A percentile compares a stretch with the other conserved stretches of the same genome.
Evolutionary conservation across 2,329 filamentous ascomycete species (phyloP).

Genomic region (Zymoseptoria crescenta): DNA sequence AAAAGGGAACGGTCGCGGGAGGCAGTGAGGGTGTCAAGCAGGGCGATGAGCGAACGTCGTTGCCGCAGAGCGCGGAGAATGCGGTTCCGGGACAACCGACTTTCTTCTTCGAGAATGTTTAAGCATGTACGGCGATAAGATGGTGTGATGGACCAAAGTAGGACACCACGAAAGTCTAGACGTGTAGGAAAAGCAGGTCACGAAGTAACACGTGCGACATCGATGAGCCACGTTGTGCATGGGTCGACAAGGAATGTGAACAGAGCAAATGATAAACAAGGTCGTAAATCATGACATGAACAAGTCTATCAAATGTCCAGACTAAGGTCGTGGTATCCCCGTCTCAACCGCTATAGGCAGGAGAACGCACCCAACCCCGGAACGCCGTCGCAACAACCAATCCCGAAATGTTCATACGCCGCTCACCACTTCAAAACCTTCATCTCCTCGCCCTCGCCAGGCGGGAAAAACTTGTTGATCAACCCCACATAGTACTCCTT

Average conservation of each 20-base stretch:
- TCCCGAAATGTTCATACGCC: not conserved
- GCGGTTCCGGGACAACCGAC: constrained; percentile 76
- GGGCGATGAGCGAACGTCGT: constrained; percentile 50
- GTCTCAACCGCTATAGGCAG: constrained; percentile 2
- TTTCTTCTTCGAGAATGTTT: constrained; percentile 73
- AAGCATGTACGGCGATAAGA: not conserved
- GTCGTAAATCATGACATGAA: not conserved
- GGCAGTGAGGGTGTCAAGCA: constrained; percentile 43
- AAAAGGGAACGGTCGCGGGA: constrained; percentile 51
- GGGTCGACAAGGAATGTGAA: not conserved
- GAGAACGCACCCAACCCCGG: not conserved
- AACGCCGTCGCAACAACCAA: not conserved
- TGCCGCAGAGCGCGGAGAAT: constrained; percentile 57
- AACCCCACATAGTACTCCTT: constrained; percentile 71
- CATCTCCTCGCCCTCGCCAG: constrained; percentile 26
- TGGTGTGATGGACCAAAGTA: not conserved
- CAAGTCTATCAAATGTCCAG: not conserved
- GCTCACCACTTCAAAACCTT: constrained; percentile 60
- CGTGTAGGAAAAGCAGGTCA: not conserved
- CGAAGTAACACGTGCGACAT: not conserved
- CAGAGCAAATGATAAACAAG: not conserved
- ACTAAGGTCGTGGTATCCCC: not conserved
- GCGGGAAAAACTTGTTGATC: constrained; percentile 57
- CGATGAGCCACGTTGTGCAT: not conserved
- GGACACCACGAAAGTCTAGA: not conserved